Percentiles rank a stretch among this genome's conserved stretches.
phyloP scores from a whole-genome alignment of 2,329 filamentous ascomycete species.

The Diaporthe sp. region DNA sequence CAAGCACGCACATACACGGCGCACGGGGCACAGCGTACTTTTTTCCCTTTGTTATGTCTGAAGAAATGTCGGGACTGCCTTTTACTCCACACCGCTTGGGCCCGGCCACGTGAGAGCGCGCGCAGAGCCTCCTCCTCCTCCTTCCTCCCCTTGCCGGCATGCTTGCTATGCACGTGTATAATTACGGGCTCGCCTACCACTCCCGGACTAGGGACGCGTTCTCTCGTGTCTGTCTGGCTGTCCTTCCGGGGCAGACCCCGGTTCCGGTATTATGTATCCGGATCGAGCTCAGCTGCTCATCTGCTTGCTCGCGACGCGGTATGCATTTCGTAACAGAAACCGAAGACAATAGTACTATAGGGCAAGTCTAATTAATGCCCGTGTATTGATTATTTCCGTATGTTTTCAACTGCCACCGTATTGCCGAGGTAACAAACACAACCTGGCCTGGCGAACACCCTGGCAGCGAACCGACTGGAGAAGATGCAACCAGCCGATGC shows the following conservation, averaged over 20 bases:
- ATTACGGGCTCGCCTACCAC: slow-evolving; percentile 28
- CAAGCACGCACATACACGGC: background rate
- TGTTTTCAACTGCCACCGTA: background rate
- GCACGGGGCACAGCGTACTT: background rate
- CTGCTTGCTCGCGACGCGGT: slow-evolving; percentile 9
- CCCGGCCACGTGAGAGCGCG: slow-evolving; percentile 26
- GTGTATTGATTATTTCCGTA: background rate
- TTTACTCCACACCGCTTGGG: slow-evolving; percentile 11
- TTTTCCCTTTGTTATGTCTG: background rate
- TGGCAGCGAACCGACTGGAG: background rate
- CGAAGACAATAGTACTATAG: background rate
- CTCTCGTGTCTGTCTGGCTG: background rate
- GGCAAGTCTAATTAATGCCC: background rate
- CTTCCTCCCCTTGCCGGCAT: background rate
- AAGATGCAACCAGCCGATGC: background rate
- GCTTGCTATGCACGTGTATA: slow-evolving; percentile 20
- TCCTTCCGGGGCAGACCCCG: slow-evolving; percentile 5
- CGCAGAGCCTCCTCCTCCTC: slow-evolving; percentile 6
- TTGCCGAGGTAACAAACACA: slow-evolving; percentile 5
- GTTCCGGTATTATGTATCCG: background rate
- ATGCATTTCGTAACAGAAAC: slow-evolving; percentile 12
- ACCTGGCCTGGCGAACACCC: background rate
- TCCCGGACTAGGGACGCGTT: slow-evolving; percentile 27
- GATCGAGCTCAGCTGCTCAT: slow-evolving; percentile 6
- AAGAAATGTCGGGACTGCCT: slow-evolving; percentile 12